Evolutionary conservation across 352 stramenopile species (phyloP).

Genomic region (Pythium scleroteichum): DNA sequence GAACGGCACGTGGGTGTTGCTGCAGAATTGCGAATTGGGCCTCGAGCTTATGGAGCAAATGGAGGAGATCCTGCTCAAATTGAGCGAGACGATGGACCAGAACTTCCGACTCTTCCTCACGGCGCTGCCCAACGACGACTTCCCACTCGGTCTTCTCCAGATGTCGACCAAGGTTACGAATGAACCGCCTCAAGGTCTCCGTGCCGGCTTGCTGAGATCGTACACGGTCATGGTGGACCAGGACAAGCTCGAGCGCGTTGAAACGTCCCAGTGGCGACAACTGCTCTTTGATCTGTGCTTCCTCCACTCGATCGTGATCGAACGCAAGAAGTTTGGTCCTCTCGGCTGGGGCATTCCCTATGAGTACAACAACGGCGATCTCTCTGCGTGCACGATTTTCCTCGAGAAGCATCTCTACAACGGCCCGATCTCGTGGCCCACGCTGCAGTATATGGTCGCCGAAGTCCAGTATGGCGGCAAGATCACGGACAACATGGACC

Average conservation of each 20-base stretch:
- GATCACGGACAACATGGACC: constrained; percentile 99
- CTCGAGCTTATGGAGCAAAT: constrained; percentile 98
- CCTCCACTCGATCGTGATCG: constrained; percentile 97
- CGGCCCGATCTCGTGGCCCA: constrained; percentile 97
- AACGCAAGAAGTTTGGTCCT: constrained; percentile 98
- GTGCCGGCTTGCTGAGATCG: constrained; percentile 93
- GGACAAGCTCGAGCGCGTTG: constrained; percentile 96
- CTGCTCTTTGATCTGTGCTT: constrained; percentile 98
- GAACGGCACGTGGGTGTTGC: constrained; percentile 97
- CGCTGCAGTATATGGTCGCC: constrained; percentile 98
- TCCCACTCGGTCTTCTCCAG: constrained; percentile 97
- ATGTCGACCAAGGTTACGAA: constrained; percentile 99
- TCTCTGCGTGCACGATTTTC: constrained; percentile 98
- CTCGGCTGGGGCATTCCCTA: constrained; percentile 99
- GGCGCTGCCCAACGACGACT: constrained; percentile 94
- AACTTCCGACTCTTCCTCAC: constrained; percentile 98
- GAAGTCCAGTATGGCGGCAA: constrained; percentile 99
- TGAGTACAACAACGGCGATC: constrained; percentile 98
- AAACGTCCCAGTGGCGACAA: constrained; percentile 96
- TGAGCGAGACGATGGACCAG: constrained; percentile 94
- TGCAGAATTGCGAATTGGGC: constrained; percentile 98
- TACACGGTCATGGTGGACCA: constrained; percentile 99
- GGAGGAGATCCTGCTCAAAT: constrained; percentile 96
- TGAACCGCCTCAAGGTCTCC: constrained; percentile 95
- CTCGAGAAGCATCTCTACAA: constrained; percentile 99